These are phyloP conservation scores for Vitis labrusca DNA, from an alignment of 164 flowering plant species.

Conservation along the genomic window DNA sequence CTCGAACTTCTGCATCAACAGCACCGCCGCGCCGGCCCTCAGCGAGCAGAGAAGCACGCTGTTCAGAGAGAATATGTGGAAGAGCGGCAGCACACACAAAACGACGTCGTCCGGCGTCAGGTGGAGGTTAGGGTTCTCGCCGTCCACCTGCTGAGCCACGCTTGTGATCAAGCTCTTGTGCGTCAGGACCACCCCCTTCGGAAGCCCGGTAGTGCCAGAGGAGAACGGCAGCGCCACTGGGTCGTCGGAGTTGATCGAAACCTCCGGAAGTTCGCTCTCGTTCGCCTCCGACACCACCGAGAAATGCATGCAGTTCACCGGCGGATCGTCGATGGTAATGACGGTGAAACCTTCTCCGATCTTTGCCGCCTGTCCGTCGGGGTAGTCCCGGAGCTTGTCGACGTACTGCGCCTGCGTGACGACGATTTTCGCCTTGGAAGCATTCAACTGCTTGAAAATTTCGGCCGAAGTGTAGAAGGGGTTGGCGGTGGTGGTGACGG, in stretches of 20 bases:
- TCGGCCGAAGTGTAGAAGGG: constrained; percentile 71
- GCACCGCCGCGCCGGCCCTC: constrained; percentile 55
- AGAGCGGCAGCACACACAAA: constrained; percentile 79
- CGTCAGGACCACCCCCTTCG: constrained; percentile 79
- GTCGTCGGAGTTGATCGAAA: constrained; percentile 39
- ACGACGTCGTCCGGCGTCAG: constrained; percentile 54
- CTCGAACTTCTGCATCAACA: constrained; percentile 79
- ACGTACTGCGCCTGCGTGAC: constrained; percentile 59
- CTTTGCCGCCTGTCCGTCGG: constrained; percentile 11
- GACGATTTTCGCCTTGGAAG: constrained; percentile 47
- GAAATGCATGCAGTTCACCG: constrained; percentile 59
- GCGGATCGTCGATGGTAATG: constrained; percentile 53
- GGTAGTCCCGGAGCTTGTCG: constrained; percentile 41
- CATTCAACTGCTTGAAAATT: constrained; percentile 46
- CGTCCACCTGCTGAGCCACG: constrained; percentile 84
- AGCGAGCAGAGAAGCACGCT: constrained; percentile 58
- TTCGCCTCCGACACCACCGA: constrained; percentile 42
- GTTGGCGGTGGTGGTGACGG: constrained; percentile 69
- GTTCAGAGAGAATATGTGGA: constrained; percentile 72
- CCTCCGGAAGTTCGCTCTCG: constrained; percentile 36
- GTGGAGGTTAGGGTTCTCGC: constrained; percentile 74
- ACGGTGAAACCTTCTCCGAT: constrained; percentile 36
- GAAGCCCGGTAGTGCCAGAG: constrained; percentile 84
- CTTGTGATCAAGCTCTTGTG: constrained; percentile 71
- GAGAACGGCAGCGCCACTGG: constrained; percentile 79